A percentile compares a stretch with the other conserved stretches of the same genome.
Evolutionary conservation across 305 asterid genomes (phyloP).

Genomic region (Fraxinus floribunda): DNA sequence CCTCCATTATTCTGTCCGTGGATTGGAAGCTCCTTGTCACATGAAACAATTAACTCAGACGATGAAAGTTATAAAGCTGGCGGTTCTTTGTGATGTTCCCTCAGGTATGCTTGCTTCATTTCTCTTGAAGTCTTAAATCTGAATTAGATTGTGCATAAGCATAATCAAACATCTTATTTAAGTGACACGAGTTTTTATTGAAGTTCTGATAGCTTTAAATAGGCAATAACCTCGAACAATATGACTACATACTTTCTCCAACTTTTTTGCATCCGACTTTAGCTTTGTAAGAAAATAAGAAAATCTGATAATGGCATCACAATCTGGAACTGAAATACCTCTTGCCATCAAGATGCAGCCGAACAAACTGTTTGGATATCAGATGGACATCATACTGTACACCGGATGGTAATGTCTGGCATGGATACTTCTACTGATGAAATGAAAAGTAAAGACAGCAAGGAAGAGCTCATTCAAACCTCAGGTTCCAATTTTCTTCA

Average conservation of each 20-base stretch:
- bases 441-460: constrained; percentile 38
- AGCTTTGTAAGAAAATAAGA: background rate
- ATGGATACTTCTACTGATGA: constrained; percentile 44
- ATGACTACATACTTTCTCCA: background rate
- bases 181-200: background rate
- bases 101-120: constrained; percentile 34
- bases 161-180: background rate
- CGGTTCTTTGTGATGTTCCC: constrained; percentile 60
- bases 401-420: constrained; percentile 51
- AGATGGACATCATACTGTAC: constrained; percentile 75
- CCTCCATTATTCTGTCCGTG: constrained; percentile 46
- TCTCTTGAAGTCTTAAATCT: constrained; percentile 16
- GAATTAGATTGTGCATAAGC: background rate
- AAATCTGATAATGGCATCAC: background rate
- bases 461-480: constrained; percentile 37
- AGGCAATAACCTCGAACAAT: background rate
- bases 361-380: constrained; percentile 66
- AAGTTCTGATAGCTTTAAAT: constrained; percentile 9
- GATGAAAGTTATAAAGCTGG: constrained; percentile 61
- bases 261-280: background rate
- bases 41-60: constrained; percentile 51
- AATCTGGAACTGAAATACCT: constrained; percentile 16
- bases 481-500: constrained; percentile 46
- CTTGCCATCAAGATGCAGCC: constrained; percentile 48
- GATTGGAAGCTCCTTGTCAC: constrained; percentile 39